Percentiles rank a stretch among this genome's conserved stretches.
Conservation (phyloP, 768 basidiomycete species). For the Neoboletus magnificus region DNA sequence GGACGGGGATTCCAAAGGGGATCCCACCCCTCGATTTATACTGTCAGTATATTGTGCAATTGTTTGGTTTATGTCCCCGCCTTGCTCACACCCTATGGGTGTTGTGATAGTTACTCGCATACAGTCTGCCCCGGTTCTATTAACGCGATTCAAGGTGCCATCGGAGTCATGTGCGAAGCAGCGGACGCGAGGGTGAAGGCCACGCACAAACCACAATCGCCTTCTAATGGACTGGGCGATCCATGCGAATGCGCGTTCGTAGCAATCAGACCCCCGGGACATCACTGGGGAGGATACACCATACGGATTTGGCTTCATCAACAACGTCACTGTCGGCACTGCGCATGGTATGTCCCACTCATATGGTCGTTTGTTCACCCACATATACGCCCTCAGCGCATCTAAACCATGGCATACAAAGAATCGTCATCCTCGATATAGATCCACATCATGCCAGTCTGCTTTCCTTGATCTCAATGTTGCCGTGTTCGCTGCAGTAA, state of each 20-base stretch:
- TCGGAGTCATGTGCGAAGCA: conserved; percentile 85
- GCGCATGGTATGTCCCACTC: conserved; percentile 66
- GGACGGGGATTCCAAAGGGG: conserved; percentile 72
- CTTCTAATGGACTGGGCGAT: conserved; percentile 2
- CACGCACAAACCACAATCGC: conserved; percentile 18
- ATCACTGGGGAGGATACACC: conserved; percentile 92
- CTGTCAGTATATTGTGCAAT: conserved; percentile 42
- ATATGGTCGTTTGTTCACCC: not conserved
- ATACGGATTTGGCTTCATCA: conserved; percentile 92
- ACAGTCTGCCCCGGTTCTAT: conserved; percentile 77
- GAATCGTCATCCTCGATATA: conserved; percentile 86
- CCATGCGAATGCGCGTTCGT: conserved; percentile 61
- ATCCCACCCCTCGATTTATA: conserved; percentile 81
- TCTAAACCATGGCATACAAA: conserved; percentile 69
- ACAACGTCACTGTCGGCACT: conserved; percentile 87
- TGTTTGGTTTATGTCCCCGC: not conserved
- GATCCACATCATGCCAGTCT: conserved; percentile 39
- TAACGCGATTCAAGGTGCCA: conserved; percentile 74
- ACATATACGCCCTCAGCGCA: conserved; percentile 56
- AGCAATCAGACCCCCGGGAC: conserved; percentile 85
- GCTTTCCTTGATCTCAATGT: not conserved
- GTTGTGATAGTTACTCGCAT: not conserved
- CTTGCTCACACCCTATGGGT: not conserved
- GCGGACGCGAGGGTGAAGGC: conserved; percentile 61
- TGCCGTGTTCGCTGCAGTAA: not conserved